These are phyloP conservation scores for Porcisia hertigi DNA, from an alignment of 208 protist genomes.

Conservation along the genomic window DNA sequence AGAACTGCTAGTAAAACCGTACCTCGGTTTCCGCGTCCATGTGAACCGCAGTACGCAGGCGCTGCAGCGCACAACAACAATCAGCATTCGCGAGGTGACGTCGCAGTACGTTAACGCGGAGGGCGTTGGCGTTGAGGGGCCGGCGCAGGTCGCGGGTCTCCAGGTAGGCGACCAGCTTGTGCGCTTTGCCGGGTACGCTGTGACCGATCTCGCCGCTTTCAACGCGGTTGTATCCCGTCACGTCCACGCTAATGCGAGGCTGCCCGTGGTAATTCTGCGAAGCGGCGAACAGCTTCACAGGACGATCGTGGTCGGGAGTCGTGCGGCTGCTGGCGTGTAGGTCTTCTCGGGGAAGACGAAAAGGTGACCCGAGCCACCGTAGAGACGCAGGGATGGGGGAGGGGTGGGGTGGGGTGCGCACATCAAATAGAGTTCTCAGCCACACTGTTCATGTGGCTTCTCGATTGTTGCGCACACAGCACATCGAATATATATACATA, in stretches of 20 bases:
- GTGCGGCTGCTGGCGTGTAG: conserved; percentile 2
- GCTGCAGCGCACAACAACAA: conserved; percentile 16
- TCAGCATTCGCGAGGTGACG: conserved; percentile 62
- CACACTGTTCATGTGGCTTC: no score
- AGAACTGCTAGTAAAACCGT: conserved; percentile 39
- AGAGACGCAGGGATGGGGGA: neutral
- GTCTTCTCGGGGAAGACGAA: neutral
- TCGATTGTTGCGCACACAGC: no score
- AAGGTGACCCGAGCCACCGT: neutral
- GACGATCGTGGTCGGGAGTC: conserved; percentile 36
- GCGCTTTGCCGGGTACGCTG: conserved; percentile 83
- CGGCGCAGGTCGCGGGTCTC: conserved; percentile 64
- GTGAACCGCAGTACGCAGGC: conserved; percentile 31
- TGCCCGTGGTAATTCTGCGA: conserved; percentile 64
- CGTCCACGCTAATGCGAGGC: conserved; percentile 41
- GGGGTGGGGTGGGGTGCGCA: no score
- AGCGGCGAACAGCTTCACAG: conserved; percentile 31
- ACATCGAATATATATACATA: no score
- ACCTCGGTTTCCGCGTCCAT: conserved; percentile 75
- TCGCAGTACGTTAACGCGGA: conserved; percentile 42
- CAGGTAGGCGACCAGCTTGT: conserved; percentile 65
- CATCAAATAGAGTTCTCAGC: no score
- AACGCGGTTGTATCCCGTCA: conserved; percentile 81
- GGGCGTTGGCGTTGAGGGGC: conserved; percentile 43
- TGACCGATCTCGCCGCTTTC: conserved; percentile 86